Conservation (phyloP, 306 rosid genomes). For the Carpinus fangiana region DNA sequence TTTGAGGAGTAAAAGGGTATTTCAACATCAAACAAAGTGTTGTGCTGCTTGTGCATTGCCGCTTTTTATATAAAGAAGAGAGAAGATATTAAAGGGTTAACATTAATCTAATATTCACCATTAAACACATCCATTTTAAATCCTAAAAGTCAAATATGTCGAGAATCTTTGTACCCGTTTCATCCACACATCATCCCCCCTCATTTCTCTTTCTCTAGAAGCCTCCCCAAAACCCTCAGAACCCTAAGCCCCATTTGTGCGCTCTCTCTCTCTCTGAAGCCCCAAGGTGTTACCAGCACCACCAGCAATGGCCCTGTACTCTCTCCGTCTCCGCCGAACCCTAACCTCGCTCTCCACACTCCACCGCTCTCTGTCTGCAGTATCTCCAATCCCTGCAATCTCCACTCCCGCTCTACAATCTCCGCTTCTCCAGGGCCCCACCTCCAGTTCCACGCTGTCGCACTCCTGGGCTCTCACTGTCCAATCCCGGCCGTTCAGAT, state of each 20-base stretch:
- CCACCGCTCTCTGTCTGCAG: conserved; percentile 34
- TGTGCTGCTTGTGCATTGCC: too few species aligned
- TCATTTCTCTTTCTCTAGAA: neutral
- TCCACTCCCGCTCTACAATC: conserved; percentile 9
- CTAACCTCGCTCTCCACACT: conserved; percentile 35
- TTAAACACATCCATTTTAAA: too few species aligned
- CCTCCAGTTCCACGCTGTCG: conserved; percentile 16
- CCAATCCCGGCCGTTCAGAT: conserved; percentile 43
- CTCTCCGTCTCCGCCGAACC: conserved; percentile 57
- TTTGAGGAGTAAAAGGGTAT: too few species aligned
- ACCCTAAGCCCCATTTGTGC: conserved; percentile 29
- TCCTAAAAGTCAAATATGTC: too few species aligned
- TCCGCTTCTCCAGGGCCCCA: neutral
- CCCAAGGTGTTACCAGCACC: neutral
- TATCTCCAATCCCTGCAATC: neutral
- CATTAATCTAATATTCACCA: too few species aligned
- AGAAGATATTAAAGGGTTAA: too few species aligned
- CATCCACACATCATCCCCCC: too few species aligned
- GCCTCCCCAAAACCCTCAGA: conserved; percentile 34
- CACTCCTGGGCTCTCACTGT: conserved; percentile 1
- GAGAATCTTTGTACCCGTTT: too few species aligned
- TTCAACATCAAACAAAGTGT: too few species aligned
- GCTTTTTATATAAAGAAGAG: too few species aligned
- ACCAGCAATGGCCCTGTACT: conserved; percentile 56
- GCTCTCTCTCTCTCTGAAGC: neutral